Evolutionary conservation across 2,329 filamentous ascomycete species (phyloP).

Genomic region (Epichloe sibirici): DNA sequence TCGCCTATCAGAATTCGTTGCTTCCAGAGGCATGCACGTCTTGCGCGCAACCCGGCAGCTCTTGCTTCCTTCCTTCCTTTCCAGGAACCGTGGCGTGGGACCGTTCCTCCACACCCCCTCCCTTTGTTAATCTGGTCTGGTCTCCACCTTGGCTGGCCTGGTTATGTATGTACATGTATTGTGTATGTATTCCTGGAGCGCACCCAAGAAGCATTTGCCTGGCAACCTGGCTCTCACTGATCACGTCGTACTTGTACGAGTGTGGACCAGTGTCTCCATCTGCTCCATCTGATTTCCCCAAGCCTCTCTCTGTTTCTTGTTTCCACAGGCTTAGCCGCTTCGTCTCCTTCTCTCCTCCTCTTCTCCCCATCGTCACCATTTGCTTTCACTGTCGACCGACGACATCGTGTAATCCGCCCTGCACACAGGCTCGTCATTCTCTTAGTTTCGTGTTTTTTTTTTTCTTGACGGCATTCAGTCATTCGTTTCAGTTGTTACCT

Average conservation of each 20-base stretch:
- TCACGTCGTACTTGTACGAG: not conserved
- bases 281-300: constrained; percentile 2
- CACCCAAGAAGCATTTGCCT: too few species aligned
- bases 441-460: constrained; percentile 24
- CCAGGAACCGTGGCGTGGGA: not conserved
- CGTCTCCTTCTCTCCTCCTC: constrained; percentile 15
- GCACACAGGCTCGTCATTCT: constrained; percentile 46
- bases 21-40: not conserved
- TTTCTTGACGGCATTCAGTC: constrained; percentile 16
- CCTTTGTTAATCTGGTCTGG: not conserved
- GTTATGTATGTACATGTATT: not conserved
- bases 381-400: constrained; percentile 24
- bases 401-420: constrained; percentile 26
- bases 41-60: not conserved
- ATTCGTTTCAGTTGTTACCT: constrained; percentile 23
- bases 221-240: too few species aligned
- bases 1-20: not conserved
- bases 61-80: not conserved
- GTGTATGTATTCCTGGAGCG: not conserved
- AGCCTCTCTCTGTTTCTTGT: constrained; percentile 8
- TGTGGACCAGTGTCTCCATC: constrained; percentile 1
- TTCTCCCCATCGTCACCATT: constrained; percentile 21
- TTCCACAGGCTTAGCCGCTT: constrained; percentile 13
- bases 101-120: constrained; percentile 1
- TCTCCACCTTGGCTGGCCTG: not conserved